Evolutionary conservation across 1,284 basidiomycete species (phyloP).

Genomic region (Cryptococcus sp.): DNA sequence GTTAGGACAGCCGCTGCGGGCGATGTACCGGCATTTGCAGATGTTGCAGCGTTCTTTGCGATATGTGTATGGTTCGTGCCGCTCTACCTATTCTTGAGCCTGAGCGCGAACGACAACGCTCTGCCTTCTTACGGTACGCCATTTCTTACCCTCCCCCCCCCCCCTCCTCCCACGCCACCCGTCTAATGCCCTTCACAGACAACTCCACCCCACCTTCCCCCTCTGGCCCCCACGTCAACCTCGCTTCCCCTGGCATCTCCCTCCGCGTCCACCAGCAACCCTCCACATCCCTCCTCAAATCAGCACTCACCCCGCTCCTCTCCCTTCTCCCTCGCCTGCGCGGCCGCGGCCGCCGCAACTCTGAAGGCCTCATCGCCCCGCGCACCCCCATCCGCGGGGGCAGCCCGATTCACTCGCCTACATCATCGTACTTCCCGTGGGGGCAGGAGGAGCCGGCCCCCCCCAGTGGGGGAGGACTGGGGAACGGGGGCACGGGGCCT

Average conservation of each 20-base stretch:
- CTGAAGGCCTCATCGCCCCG: constrained; percentile 63
- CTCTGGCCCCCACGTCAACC: constrained; percentile 26
- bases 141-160: background rate
- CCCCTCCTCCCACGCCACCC: background rate
- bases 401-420: constrained; percentile 26
- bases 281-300: constrained; percentile 62
- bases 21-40: constrained; percentile 66
- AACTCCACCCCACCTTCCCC: constrained; percentile 30
- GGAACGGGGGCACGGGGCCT: background rate
- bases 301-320: constrained; percentile 55
- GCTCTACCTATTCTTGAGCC: constrained; percentile 83
- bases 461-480: background rate
- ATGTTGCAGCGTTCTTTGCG: constrained; percentile 88
- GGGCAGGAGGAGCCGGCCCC: constrained; percentile 11
- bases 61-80: constrained; percentile 90
- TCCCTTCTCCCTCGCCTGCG: constrained; percentile 42
- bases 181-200: constrained; percentile 1
- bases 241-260: constrained; percentile 20
- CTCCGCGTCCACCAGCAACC: constrained; percentile 15
- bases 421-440: constrained; percentile 37
- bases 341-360: constrained; percentile 25
- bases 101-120: constrained; percentile 92
- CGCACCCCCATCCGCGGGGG: constrained; percentile 48
- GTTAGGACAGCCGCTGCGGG: constrained; percentile 12
- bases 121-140: constrained; percentile 59